Percentiles rank a stretch among this genome's conserved stretches.
Evolutionary conservation across 768 basidiomycete species (phyloP).

Genomic region (Russula compacta): DNA sequence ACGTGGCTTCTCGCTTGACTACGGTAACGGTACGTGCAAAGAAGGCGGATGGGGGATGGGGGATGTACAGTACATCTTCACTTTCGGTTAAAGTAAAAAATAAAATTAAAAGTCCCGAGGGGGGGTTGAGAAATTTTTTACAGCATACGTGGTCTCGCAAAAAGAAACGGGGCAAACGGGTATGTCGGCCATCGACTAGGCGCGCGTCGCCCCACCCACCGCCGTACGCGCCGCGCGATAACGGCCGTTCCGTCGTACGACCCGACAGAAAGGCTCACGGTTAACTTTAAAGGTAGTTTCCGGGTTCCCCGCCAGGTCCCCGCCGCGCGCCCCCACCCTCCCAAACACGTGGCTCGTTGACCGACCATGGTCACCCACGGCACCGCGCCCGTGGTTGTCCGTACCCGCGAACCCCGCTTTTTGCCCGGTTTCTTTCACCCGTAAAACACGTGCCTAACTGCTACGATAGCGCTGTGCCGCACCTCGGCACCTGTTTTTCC

Average conservation of each 20-base stretch:
- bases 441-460: too few species aligned
- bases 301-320: conserved; percentile 6
- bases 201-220: background rate
- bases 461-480: too few species aligned
- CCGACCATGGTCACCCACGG: too few species aligned
- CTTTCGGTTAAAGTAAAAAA: too few species aligned
- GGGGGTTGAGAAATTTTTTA: too few species aligned
- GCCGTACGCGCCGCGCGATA: background rate
- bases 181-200: background rate
- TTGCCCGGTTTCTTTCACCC: background rate
- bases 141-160: too few species aligned
- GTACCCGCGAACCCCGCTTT: background rate
- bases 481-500: too few species aligned
- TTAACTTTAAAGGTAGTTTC: conserved; percentile 15
- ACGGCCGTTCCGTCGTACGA: too few species aligned
- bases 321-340: background rate
- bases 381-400: too few species aligned
- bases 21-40: background rate
- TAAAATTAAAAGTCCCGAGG: too few species aligned
- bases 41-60: too few species aligned
- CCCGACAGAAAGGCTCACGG: conserved; percentile 13
- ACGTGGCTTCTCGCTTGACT: background rate
- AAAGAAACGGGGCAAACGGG: background rate
- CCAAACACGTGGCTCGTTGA: background rate
- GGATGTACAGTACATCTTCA: too few species aligned